Evolutionary conservation across 805 yeast species (phyloP), one percentile per base, ranked within the genome.

Genomic region (Candida maesae): DNA sequence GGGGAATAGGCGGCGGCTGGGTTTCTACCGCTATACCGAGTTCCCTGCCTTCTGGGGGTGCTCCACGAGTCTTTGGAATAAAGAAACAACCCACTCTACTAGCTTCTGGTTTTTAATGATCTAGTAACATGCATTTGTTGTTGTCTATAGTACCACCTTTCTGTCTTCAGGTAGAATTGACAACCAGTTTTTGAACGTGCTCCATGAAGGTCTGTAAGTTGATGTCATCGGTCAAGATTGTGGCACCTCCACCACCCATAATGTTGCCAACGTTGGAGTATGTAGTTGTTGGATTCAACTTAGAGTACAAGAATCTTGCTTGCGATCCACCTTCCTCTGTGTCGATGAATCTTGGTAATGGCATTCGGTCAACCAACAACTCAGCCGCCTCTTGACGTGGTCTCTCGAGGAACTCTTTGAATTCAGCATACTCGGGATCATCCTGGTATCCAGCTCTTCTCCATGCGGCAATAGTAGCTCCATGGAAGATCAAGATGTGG

Each of bases 241-340:
- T 85, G 12, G 93, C 87, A 34, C 75, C 56, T 32, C 79, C 78
- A 33, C 76, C 76, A 12, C 68, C 69, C 32, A 60, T 50, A 35
- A 61, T 60, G 27, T 65, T 67, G 35, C 68, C 71, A 19, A 60
- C 66, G 50, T 78, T 76, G 61, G 82, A 79, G 60, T 84, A 84
- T 29, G 90, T 82, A 49, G 85, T 88, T 35, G 96, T 84, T 30
- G 99, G 99, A 64, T 95, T 93, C 64, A 93, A 78, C 67, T 89
- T 93, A 21, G 97, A 87, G 65, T 88, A 80, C 65, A 93, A 74
- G 74, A 93, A 93, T 67, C 99, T 81, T 3, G 98, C 97, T 68
- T 93, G 99, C 13, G 97, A 90, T 41, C 96, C 97, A 56, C 99
- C 98, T 55, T 91, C 97, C 61, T 91, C 97, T 45, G 96, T 88